A percentile compares a stretch with the other conserved stretches of the same genome.
These are phyloP conservation scores for Candida quercuum DNA, from an alignment of 805 yeast genomes.

Conservation along the genomic window DNA sequence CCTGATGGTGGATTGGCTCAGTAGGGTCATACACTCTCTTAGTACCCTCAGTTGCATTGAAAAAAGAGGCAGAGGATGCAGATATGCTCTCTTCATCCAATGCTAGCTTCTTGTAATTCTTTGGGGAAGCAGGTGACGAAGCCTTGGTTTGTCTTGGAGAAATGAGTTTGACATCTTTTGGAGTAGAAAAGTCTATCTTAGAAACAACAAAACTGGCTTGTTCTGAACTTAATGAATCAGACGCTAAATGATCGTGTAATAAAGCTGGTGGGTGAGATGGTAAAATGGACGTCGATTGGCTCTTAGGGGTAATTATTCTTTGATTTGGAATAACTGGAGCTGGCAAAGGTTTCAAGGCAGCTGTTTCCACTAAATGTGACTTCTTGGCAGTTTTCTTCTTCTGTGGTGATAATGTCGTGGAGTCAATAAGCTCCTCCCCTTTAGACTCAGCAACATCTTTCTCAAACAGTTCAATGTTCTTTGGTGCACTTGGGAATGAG, in stretches of 20 bases:
- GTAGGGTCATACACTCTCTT: too few species aligned
- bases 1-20: too few species aligned
- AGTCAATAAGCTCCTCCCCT: neutral
- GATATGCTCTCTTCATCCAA: too few species aligned
- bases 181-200: conserved; percentile 10
- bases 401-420: conserved; percentile 2
- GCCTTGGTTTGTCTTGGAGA: conserved; percentile 4
- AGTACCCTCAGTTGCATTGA: too few species aligned
- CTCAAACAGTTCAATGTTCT: conserved; percentile 14
- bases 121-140: neutral
- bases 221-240: conserved; percentile 14
- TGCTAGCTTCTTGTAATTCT: too few species aligned
- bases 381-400: neutral
- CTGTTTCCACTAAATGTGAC: too few species aligned
- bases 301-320: conserved; percentile 20
- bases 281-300: conserved; percentile 2
- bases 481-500: conserved; percentile 19
- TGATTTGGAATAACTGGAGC: conserved; percentile 17
- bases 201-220: conserved; percentile 3
- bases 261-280: conserved; percentile 17
- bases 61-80: too few species aligned
- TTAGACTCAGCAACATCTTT: conserved; percentile 6
- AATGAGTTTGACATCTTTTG: conserved; percentile 6
- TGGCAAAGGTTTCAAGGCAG: conserved; percentile 15
- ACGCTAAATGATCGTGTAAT: conserved; percentile 10